These are phyloP conservation scores for Boletellus sp. DNA, from an alignment of 768 basidiomycete species.

Conservation along the genomic window DNA sequence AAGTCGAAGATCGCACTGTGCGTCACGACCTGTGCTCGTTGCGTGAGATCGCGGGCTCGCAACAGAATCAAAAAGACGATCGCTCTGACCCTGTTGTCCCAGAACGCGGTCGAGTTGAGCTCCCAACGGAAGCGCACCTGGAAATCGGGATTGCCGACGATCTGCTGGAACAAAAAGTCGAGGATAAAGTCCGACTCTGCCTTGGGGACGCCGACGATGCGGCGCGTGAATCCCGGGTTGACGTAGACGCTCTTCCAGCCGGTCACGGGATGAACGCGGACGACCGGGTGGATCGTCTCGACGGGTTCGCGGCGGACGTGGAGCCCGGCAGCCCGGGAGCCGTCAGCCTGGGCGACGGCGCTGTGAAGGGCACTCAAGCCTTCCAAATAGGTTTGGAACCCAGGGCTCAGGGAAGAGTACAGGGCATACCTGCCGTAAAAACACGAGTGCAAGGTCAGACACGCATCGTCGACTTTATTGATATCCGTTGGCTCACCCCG, in stretches of 20 bases:
- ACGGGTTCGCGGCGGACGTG: conserved; percentile 66
- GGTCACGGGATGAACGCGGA: conserved; percentile 81
- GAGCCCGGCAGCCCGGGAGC: conserved; percentile 63
- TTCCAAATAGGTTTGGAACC: conserved; percentile 74
- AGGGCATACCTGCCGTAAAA: conserved; percentile 57
- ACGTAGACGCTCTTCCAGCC: conserved; percentile 84
- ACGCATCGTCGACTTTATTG: neutral
- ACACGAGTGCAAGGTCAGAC: conserved; percentile 5
- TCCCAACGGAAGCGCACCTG: conserved; percentile 80
- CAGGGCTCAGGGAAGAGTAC: conserved; percentile 77
- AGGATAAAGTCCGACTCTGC: conserved; percentile 76
- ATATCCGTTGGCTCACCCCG: conserved; percentile 51
- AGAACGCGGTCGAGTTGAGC: conserved; percentile 73
- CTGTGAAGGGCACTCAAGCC: conserved; percentile 72
- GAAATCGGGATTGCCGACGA: conserved; percentile 66
- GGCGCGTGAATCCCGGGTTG: conserved; percentile 79
- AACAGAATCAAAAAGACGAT: neutral
- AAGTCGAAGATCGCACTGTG: conserved; percentile 84
- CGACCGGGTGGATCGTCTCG: conserved; percentile 74
- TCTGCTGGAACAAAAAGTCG: conserved; percentile 65
- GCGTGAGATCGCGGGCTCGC: neutral
- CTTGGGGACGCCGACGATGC: conserved; percentile 76
- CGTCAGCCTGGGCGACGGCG: conserved; percentile 73
- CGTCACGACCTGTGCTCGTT: conserved; percentile 52
- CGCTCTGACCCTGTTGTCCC: conserved; percentile 77